Base-by-base conservation (phyloP, 257 asterid genomes). In the Primulina tabacum region DNA sequence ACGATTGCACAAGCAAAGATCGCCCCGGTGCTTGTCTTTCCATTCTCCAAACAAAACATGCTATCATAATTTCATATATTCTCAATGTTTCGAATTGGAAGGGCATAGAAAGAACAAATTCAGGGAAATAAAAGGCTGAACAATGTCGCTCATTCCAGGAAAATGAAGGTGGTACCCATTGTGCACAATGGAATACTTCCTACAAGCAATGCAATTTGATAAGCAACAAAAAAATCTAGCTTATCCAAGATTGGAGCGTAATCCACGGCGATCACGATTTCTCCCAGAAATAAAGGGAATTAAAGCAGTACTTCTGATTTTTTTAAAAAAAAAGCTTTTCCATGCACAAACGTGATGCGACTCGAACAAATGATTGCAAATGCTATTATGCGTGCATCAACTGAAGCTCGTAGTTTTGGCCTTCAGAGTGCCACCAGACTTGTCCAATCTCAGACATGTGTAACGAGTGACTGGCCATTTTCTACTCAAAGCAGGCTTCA, bases 191-290 rank as follows among this genome's bases (percentile, higher is more conserved):
- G n/a, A 33, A 35, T 62, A 61, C 26, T 65, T 11, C 67, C 60
- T 61, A 66, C 66, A 24, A 62, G 50, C 56, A 24, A 71, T 71
- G 69, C 58, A 52, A 71, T 74, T 57, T 64, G 82, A 77, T 64
- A 77, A 81, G 82, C 82, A 62, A 65, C 43, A 61, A 64, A 74
- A 29, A 73, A 75, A 73, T 61, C 65, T 59, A 68, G 78, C 81
- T 71, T 60, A 81, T 71, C 82, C 76, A 26, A 60, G 30, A 65
- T 61, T 58, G 59, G 50, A 65, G 62, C 62, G 60, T 57, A 55
- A 37, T n/a, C 56, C 60, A 61, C 66, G 65, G 37, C 64, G 38
- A 69, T 50, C 20, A 71, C 58, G 40, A 71, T 38, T 69, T 61
- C 62, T 64, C 30, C 58, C 28, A 77, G 20, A 34, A 32, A 28